Evolutionary conservation across 2,329 filamentous ascomycete species (phyloP).

Genomic region (Cordyceps tenuipes): DNA sequence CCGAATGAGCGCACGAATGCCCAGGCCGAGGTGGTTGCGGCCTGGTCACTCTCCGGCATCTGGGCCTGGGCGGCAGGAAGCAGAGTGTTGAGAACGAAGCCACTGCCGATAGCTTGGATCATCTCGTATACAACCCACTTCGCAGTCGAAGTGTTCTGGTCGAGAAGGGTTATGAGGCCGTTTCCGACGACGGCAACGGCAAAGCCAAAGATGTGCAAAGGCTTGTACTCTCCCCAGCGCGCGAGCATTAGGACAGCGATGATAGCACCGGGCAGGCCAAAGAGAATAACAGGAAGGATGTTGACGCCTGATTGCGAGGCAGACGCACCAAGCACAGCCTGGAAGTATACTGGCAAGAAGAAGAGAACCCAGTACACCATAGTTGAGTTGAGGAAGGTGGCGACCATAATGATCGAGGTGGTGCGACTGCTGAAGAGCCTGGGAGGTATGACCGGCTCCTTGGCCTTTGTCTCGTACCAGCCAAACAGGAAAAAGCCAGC

Average conservation of each 20-base stretch:
- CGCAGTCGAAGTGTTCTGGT: slow-evolving; percentile 21
- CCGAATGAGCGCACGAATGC: slow-evolving; percentile 37
- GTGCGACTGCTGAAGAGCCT: slow-evolving; percentile 7
- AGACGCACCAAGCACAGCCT: neutral
- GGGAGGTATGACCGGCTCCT: slow-evolving; percentile 29
- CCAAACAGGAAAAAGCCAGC: slow-evolving; percentile 26
- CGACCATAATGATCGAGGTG: neutral
- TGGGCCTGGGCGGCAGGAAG: slow-evolving; percentile 35
- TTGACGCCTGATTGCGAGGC: neutral
- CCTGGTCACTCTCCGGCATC: slow-evolving; percentile 26
- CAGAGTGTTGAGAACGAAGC: slow-evolving; percentile 33
- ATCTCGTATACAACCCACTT: slow-evolving; percentile 34
- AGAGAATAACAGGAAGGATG: slow-evolving; percentile 2
- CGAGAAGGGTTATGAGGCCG: slow-evolving; percentile 33
- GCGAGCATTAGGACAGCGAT: slow-evolving; percentile 20
- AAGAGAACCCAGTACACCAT: slow-evolving; percentile 8
- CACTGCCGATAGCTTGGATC: slow-evolving; percentile 31
- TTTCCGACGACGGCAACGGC: slow-evolving; percentile 30
- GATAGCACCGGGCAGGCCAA: slow-evolving; percentile 18
- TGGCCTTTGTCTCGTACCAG: slow-evolving; percentile 21
- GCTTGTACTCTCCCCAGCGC: slow-evolving; percentile 25
- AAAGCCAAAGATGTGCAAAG: slow-evolving; percentile 29
- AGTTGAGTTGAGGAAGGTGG: slow-evolving; percentile 5
- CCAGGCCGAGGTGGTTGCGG: slow-evolving; percentile 29
- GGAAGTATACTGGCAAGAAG: slow-evolving; percentile 12